Percentiles rank a stretch among this genome's conserved stretches.
Evolutionary conservation across 73 alveolate genomes (phyloP).

Genomic region (Symbiodinium pilosum): DNA sequence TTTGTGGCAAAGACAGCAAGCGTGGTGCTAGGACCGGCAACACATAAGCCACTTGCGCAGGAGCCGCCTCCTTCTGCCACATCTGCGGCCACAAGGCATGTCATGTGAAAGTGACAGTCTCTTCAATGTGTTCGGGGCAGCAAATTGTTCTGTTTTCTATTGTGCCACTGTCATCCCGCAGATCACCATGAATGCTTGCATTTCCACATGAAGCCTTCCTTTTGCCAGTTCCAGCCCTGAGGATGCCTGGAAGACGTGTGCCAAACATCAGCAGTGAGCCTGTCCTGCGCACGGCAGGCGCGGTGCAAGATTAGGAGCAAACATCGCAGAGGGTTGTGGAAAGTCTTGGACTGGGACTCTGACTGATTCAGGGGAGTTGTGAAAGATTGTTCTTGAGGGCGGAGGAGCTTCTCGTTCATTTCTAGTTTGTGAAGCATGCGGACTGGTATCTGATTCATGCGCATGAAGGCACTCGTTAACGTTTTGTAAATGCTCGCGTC

Average conservation of each 20-base stretch:
- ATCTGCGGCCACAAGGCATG: background rate
- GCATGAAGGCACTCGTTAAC: background rate
- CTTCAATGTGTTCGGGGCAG: too few species aligned
- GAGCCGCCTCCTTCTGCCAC: constrained; percentile 8
- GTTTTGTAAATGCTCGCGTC: too few species aligned
- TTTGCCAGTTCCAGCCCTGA: too few species aligned
- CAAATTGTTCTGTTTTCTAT: too few species aligned
- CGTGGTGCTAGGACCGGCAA: background rate
- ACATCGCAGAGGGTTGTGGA: background rate
- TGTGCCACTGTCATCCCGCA: too few species aligned
- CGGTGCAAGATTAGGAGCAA: background rate
- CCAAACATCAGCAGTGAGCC: background rate
- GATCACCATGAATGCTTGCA: too few species aligned
- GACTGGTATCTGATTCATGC: background rate
- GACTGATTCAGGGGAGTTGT: too few species aligned
- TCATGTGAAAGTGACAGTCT: too few species aligned
- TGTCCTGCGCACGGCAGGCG: background rate
- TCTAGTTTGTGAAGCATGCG: background rate
- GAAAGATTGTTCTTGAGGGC: background rate
- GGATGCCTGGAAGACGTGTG: constrained; percentile 10
- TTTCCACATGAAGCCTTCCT: too few species aligned
- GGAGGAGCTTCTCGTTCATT: too few species aligned
- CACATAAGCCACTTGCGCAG: too few species aligned
- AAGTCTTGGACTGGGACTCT: background rate
- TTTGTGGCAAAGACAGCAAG: background rate